phyloP scores from a whole-genome alignment of 2,329 filamentous ascomycete species.

The Claviceps citrina region DNA sequence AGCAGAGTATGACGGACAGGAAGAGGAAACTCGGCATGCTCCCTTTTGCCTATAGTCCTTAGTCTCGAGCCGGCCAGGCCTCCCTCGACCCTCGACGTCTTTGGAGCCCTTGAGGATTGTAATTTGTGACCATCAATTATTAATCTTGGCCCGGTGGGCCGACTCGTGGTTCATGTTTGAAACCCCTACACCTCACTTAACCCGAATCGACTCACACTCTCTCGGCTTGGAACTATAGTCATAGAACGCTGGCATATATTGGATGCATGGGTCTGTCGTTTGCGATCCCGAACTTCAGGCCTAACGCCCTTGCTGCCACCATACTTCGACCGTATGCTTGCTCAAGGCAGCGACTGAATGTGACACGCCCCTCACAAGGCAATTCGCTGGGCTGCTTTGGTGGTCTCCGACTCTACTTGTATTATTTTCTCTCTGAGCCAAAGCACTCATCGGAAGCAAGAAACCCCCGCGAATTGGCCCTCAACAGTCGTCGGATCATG shows the following conservation, averaged over 20 bases:
- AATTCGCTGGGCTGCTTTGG: neutral
- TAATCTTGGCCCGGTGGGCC: constrained; percentile 1
- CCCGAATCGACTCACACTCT: too few relatives aligned
- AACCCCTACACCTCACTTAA: neutral
- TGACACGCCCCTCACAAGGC: neutral
- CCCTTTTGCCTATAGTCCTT: neutral
- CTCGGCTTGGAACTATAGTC: too few relatives aligned
- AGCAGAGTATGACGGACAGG: too few relatives aligned
- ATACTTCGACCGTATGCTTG: neutral
- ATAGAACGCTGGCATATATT: neutral
- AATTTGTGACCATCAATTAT: too few relatives aligned
- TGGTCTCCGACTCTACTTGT: neutral
- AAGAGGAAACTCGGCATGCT: neutral
- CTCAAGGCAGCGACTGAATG: neutral
- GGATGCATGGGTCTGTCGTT: neutral
- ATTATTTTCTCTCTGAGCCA: neutral
- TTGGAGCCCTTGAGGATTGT: too few relatives aligned
- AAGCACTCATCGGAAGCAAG: neutral
- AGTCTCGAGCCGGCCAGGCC: neutral
- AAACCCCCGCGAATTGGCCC: neutral
- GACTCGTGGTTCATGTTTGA: neutral
- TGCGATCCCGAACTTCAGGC: neutral
- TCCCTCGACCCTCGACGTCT: too few relatives aligned
- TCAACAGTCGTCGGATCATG: neutral
- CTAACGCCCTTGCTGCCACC: neutral